Conservation (phyloP, 1,139 yeast species). For the Candida tropicalis region DNA sequence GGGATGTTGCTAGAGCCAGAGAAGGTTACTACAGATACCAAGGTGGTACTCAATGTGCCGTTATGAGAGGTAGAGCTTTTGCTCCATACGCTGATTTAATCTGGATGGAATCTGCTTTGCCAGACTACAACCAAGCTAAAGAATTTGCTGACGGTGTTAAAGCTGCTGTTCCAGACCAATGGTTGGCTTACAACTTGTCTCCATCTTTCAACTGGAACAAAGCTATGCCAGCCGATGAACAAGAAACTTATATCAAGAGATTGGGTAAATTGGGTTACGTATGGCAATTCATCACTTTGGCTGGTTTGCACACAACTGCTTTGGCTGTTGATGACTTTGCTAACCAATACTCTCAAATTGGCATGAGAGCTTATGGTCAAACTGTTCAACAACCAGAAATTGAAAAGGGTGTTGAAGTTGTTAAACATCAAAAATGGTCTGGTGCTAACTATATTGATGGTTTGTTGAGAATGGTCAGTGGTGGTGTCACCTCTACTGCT, state of each 20-base stretch:
- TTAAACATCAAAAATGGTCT: constrained; percentile 98
- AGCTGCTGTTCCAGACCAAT: constrained; percentile 79
- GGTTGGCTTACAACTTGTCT: constrained; percentile 95
- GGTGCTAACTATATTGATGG: constrained; percentile 98
- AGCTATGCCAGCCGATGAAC: constrained; percentile 87
- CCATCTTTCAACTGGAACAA: constrained; percentile 98
- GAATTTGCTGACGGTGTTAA: constrained; percentile 94
- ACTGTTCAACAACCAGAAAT: constrained; percentile 87
- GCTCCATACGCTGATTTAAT: constrained; percentile 95
- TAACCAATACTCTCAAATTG: constrained; percentile 72
- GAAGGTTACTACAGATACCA: constrained; percentile 97
- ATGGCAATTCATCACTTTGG: constrained; percentile 98
- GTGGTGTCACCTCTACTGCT: constrained; percentile 94
- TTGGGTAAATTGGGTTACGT: constrained; percentile 89
- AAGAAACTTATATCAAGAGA: constrained; percentile 86
- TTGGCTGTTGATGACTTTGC: constrained; percentile 88
- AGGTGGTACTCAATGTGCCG: constrained; percentile 98
- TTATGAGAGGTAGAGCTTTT: constrained; percentile 94
- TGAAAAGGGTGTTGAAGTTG: constrained; percentile 88
- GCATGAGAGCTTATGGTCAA: constrained; percentile 96
- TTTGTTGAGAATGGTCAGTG: constrained; percentile 85
- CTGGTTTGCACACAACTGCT: constrained; percentile 96
- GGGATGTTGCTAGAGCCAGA: constrained; percentile 96
- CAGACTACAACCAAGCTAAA: constrained; percentile 91
- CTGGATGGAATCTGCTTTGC: constrained; percentile 99